Base-by-base conservation (phyloP, 345 rosid species). In the Sonneratia alba region DNA sequence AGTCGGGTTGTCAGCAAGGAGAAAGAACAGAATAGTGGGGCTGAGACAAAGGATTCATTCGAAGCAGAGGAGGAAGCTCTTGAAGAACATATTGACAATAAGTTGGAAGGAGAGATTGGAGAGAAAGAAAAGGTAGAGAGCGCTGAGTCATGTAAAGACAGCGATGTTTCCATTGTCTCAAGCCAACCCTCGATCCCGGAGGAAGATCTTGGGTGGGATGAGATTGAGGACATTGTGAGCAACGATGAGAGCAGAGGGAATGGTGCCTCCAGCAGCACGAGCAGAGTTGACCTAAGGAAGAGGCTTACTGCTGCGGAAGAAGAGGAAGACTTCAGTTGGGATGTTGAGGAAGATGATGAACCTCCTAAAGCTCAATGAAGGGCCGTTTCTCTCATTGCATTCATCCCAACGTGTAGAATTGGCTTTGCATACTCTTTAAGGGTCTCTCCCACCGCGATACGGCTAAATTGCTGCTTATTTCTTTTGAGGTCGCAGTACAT, bases 161-260 rank as follows among this genome's bases (percentile, higher is more conserved):
- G 89, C 69, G 97, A 89, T 71, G 65, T 85, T 49, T 87, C 97
- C 0, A 83, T 89, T 69, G 85, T 87, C 34, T 90, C 96, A 0
- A 88, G 80, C 47, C 91, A 84, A 71, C 84, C 85, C 0, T 86
- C 88, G 0, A 69, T 81, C 78, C 80, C 76, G 0, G 96, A 85
- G 76, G 95, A 85, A 68, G 98, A 87, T 63, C 84, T 89, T 27
- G 90, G 92, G 24, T 91, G 98, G 98, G 92, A 91, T 78, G 83
- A 86, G 80, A 83, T 93, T 68, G 98, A 89, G 72, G 93, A 88
- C 72, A 75, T 79, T 18, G 80, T 76, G 36, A 81, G 85, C 79
- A 77, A 75, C 75, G 85, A 84, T 45, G 89, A 75, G 69, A 72
- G 66, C 56, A 84, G 75, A 53, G 79, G 72, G 66, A 77, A 62